phyloP scores from a whole-genome alignment of 768 basidiomycete genomes.

The Phlebiopsis gigantea region DNA sequence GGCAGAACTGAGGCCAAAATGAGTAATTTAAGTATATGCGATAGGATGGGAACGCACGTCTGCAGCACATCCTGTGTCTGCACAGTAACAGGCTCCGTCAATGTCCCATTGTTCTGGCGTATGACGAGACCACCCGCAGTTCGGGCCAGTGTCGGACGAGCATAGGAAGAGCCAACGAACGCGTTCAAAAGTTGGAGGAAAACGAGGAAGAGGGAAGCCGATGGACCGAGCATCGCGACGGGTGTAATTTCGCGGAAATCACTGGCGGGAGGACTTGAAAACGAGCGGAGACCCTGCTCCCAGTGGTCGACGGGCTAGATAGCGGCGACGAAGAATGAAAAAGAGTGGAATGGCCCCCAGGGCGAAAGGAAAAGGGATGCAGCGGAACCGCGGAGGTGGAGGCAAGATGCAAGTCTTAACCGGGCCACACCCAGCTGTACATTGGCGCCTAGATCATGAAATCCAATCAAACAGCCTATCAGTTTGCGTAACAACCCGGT shows the following conservation, averaged over 20 bases:
- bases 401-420: slow-evolving; percentile 11
- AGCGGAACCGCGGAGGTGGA: slow-evolving; percentile 18
- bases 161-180: slow-evolving; percentile 23
- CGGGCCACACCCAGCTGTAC: slow-evolving; percentile 5
- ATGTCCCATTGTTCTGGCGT: slow-evolving; percentile 20
- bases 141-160: slow-evolving; percentile 21
- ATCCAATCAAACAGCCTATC: slow-evolving; percentile 3
- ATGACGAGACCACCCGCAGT: slow-evolving; percentile 9
- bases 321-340: slow-evolving; percentile 21
- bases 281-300: slow-evolving; percentile 38
- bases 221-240: slow-evolving; percentile 24
- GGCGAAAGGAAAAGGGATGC: slow-evolving; percentile 20
- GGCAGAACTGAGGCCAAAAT: slow-evolving; percentile 9
- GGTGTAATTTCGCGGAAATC: slow-evolving; percentile 15
- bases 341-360: slow-evolving; percentile 30
- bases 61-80: slow-evolving; percentile 31
- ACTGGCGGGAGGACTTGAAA: slow-evolving; percentile 14
- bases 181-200: slow-evolving; percentile 21
- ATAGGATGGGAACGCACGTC: slow-evolving; percentile 31
- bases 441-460: not conserved
- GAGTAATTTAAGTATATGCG: not conserved
- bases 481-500: slow-evolving; percentile 2
- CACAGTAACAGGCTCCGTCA: slow-evolving; percentile 30
- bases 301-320: slow-evolving; percentile 21
- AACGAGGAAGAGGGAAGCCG: slow-evolving; percentile 16